Base-by-base conservation (phyloP, 192 early-diverging fungal species). In the Gryganskiella cystojenkinii region DNA sequence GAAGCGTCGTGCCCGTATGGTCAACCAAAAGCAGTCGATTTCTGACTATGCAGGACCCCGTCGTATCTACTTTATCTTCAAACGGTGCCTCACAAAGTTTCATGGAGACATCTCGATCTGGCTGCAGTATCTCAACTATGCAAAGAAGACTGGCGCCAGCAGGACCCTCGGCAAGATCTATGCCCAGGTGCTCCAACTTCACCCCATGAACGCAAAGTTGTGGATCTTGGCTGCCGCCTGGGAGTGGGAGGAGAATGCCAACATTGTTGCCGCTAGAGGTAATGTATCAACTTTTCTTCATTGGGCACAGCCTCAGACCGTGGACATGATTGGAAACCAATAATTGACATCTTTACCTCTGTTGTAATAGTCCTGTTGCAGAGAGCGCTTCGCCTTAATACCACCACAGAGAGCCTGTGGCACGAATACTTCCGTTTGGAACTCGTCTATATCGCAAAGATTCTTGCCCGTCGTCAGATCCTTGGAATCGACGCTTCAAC, bases 371-470 rank as follows among this genome's bases (percentile, higher is more conserved):
- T 92, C 25, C 80, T 99, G 43, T 68, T 98, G 66, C 95, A 96
- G 78, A 87, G 96, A 4, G 95, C 88, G 1, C 67, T 99, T 51
- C 89, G 96, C 20, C 75, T 98, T 25, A 98, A 95, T 53, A 83
- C 91, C 1, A 85, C 90, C 28, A 71, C 83, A 61, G 79, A 84
- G 61, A 81, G 79, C 61, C 84, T 99, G 40, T 99, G 96, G 96
- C 83, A 89, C 31, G 95, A 97, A 80, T 99, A 98, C 79, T 96
- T 98, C 67, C 89, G 91, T 37, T 86, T 99, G 34, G 98, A 99
- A 79, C 79, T 98, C 24, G 81, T 95, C 25, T 96, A 93, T 69
- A 84, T 94, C 25, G 93, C 94, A 57, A 94, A 95, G 84, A 89
- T 98, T 60, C 89, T 88, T 64, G 89, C 90, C 13, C 86, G 98